Evolutionary conservation across 2,329 filamentous ascomycete genomes (phyloP), one percentile per base, ranked within the genome.

Genomic region (Fusarium mundagurra): DNA sequence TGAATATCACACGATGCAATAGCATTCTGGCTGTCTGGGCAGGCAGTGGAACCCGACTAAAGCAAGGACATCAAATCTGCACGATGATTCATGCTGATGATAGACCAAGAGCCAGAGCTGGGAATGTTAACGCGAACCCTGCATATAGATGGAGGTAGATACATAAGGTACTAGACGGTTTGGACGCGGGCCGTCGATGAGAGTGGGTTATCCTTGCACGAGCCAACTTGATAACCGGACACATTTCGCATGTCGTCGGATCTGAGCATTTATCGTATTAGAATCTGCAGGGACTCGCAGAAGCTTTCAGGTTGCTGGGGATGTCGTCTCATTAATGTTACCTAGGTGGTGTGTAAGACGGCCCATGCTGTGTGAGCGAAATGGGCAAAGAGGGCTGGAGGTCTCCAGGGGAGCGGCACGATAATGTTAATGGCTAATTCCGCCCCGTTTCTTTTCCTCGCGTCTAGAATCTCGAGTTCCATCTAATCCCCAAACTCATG

Each of bases 111-210:
- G 54, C 29, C 50, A 47, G 62, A 53, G 44, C 60, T 55, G 58
- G 61, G 71, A 74, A 74, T 74, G 61, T 20, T 62, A 48, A 69
- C 29, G 61, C 33, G 44, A 59, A 67, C 71, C 70, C 65, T 73
- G 71, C 71, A 73, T 58, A 55, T 48, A 36, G 39, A 69, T 47
- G 45, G 47, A 50, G 53, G 60, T 36, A 43, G 50, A 54, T 54
- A 38, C 24, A 18, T 18, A n/a, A 54, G 17, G 31, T 53, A 16
- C 51, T 14, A 18, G 63, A 66, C 17, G 47, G 39, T 41, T 67
- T 60, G 53, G 50, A 45, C 44, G 48, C 47, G 69, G 70, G 44
- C 64, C 41, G 55, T 64, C 38, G 38, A 58, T 55, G 58, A 55
- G 63, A 59, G 64, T 51, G 62, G 64, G 38, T 27, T 48, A 22